Evolutionary conservation across 1,284 basidiomycete genomes (phyloP), one percentile per base, ranked within the genome.

Genomic region (Rhodotorula sp.): DNA sequence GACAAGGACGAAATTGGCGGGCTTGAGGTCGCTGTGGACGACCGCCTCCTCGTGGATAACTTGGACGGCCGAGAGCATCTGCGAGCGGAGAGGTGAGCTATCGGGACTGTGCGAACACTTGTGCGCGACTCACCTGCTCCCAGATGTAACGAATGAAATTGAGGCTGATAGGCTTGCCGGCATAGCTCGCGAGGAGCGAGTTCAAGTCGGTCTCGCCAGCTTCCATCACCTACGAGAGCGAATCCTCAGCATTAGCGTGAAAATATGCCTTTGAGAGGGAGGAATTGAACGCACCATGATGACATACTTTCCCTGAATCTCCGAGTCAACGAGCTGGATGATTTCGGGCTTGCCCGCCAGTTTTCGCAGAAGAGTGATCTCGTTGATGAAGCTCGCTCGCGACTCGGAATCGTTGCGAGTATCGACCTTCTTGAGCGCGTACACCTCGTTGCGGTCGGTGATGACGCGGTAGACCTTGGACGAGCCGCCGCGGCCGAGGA

Each of bases 31-130:
- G 15, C 93, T 94, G 80, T 97, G 94, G 2, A 97, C 92, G 68
- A 97, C 95, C 80, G 94, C 94, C 82, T 94, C 92, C 71, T 94
- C 90, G 78, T 97, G 94, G 59, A 96, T 93, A 55, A 95, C 89
- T 70, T 95, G 90, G 15, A 96, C 94, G 0, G 94, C 93, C 83
- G 95, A 89, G 59, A 97, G 82, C 91, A 97, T 97, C 92, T 95
- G 75, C 46, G 17, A 19, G 2, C 29, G 5, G 2, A 47, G 24
- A 47, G 34, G 34, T 30, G 46, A 22, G 7, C 17, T 22, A 22
- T 1, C 4, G 5, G n/a, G 5, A n/a, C 7, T 4, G 30, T 9
- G 19, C 27, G 46, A 51, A 44, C 46, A 29, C 20, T 36, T 27
- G 22, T n/a, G 27, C 32, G 17, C 52, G n/a, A 34, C 62, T 51